Conservation (phyloP, 768 basidiomycete species). For the Infundibulicybe gibba region DNA sequence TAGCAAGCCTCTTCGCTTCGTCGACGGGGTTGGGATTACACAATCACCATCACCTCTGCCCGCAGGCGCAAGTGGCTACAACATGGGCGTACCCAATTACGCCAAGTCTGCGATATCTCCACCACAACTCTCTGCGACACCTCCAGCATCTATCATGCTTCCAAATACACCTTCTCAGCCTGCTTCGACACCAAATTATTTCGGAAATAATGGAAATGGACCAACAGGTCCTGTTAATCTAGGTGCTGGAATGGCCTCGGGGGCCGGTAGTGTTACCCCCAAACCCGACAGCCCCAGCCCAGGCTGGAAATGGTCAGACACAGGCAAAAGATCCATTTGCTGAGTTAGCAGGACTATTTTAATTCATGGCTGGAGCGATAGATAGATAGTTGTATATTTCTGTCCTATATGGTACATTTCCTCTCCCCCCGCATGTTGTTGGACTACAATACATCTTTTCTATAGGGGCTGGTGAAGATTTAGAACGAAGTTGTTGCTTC, state of each 20-base stretch:
- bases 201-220: constrained; percentile 14
- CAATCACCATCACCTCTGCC: constrained; percentile 21
- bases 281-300: constrained; percentile 13
- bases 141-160: constrained; percentile 36
- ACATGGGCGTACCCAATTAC: constrained; percentile 1
- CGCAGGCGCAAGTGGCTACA: constrained; percentile 13
- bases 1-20: constrained; percentile 57
- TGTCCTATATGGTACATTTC: background rate
- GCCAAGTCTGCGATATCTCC: constrained; percentile 16
- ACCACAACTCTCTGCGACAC: constrained; percentile 24
- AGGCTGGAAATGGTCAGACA: constrained; percentile 10
- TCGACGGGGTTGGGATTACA: constrained; percentile 7
- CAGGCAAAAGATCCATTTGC: constrained; percentile 81
- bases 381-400: constrained; percentile 4
- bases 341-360: constrained; percentile 78
- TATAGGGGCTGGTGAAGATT: no score
- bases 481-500: no score
- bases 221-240: constrained; percentile 12
- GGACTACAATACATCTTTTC: background rate
- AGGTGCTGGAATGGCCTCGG: constrained; percentile 10
- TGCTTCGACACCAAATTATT: constrained; percentile 23
- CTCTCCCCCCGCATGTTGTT: no score
- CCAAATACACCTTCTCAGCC: constrained; percentile 27
- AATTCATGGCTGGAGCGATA: constrained; percentile 4
- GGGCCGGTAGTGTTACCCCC: constrained; percentile 21